Evolutionary conservation across 495 filamentous ascomycete genomes (phyloP).

Genomic region (Penicillium paxilli): DNA sequence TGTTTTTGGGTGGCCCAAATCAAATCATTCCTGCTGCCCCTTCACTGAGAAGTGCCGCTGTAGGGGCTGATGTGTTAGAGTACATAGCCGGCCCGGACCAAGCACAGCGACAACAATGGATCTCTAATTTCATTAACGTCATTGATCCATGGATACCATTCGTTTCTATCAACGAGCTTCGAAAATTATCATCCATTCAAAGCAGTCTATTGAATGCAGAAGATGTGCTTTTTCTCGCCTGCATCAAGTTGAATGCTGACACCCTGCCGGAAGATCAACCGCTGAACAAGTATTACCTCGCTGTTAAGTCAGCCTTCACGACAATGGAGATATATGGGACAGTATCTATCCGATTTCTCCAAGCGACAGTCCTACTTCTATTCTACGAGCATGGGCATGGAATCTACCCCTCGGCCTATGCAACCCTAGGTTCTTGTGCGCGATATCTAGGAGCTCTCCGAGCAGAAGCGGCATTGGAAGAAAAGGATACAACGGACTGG

Average conservation of each 20-base stretch:
- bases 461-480: background rate
- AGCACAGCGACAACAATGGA: background rate
- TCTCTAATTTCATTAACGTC: background rate
- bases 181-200: background rate
- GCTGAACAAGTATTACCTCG: constrained; percentile 5
- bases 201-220: background rate
- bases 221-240: constrained; percentile 9
- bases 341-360: constrained; percentile 9
- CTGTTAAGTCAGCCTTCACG: constrained; percentile 6
- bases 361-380: constrained; percentile 12
- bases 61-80: background rate
- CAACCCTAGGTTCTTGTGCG: constrained; percentile 8
- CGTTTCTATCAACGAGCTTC: constrained; percentile 5
- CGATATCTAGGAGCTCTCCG: constrained; percentile 8
- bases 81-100: background rate
- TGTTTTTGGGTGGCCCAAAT: constrained; percentile 10
- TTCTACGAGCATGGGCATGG: constrained; percentile 14
- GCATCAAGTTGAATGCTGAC: constrained; percentile 8
- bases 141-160: constrained; percentile 8
- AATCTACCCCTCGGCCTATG: constrained; percentile 13
- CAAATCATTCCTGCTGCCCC: background rate
- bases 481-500: constrained; percentile 1
- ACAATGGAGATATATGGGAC: constrained; percentile 8
- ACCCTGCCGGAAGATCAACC: background rate
- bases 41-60: background rate